These are phyloP conservation scores for Stagonosporopsis cucurbitacearum DNA, from an alignment of 2,329 filamentous ascomycete species.

Conservation along the genomic window DNA sequence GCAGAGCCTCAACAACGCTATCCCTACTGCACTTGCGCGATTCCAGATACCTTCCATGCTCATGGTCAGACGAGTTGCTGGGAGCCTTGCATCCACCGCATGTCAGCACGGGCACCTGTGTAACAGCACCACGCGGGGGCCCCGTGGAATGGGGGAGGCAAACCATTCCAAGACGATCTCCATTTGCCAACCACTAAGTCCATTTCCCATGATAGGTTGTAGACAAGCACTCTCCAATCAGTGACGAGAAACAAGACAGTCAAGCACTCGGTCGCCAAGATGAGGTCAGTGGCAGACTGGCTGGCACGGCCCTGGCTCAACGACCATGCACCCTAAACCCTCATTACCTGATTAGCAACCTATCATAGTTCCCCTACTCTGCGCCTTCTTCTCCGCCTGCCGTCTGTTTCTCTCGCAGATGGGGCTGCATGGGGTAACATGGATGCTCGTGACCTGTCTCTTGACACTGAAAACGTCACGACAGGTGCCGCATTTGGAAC, in stretches of 20 bases:
- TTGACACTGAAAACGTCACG: constrained; percentile 15
- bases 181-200: neutral
- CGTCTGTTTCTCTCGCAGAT: constrained; percentile 5
- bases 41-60: constrained; percentile 4
- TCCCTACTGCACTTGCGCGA: constrained; percentile 7
- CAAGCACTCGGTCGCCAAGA: constrained; percentile 14
- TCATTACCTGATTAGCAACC: constrained; percentile 9
- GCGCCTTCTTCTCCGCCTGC: constrained; percentile 9
- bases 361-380: constrained; percentile 9
- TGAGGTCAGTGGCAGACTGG: constrained; percentile 15
- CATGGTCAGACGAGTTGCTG: constrained; percentile 9
- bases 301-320: constrained; percentile 5
- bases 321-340: constrained; percentile 16
- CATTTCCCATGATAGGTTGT: neutral
- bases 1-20: constrained; percentile 20
- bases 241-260: constrained; percentile 6
- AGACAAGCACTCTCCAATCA: neutral
- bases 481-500: constrained; percentile 6
- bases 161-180: neutral
- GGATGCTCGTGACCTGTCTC: constrained; percentile 3
- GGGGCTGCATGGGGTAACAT: constrained; percentile 7
- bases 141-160: neutral
- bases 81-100: constrained; percentile 6
- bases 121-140: constrained; percentile 1
- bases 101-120: constrained; percentile 8